Evolutionary conservation across 768 basidiomycete genomes (phyloP), one percentile per base, ranked within the genome.

Genomic region (Lanmaoa rubissima): DNA sequence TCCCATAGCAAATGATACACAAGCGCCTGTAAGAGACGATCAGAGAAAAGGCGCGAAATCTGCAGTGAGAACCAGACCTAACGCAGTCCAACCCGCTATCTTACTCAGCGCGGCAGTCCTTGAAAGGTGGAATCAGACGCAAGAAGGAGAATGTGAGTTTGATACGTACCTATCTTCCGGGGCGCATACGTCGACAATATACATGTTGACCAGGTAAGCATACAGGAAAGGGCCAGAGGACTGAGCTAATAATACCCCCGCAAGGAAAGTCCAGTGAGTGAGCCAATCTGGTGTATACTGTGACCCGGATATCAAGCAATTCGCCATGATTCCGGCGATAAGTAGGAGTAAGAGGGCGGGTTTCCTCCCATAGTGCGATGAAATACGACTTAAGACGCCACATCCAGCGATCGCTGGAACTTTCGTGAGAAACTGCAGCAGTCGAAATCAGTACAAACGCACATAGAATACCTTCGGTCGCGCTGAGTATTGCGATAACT

Each of bases 71-170:
- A 40, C 6, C 48, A 21, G 24, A 69, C 73, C 73, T 45, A 74
- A 40, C 5, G 53, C 47, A 10, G 56, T n/a, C 73, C 72, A 74
- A 13, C 73, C 73, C 8, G 60, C 35, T 9, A 68, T 54, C 28
- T 58, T 62, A 24, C 66, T 73, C 36, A 74, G 43, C 12, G 63
- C 46, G 0, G 65, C 28, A 24, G 72, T 69, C 48, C 73, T 73
- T 52, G 21, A 14, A 28, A 32, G 11, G 35, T 32, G 14, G 3
- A 5, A 46, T 71, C 14, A 68, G 58, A 40, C 14, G 1, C 19
- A 10, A 46, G 5, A 39, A 35, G 12, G 8, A 28, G 11, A 45
- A 35, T 5, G 10, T 8, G 9, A 40, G 4, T 5, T 49, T 13
- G 13, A 7, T 41, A 46, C 47, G 17, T 39, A 67, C 72, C 70